Conservation (phyloP, 2,329 filamentous ascomycete species). For the Hypomyces perniciosus region DNA sequence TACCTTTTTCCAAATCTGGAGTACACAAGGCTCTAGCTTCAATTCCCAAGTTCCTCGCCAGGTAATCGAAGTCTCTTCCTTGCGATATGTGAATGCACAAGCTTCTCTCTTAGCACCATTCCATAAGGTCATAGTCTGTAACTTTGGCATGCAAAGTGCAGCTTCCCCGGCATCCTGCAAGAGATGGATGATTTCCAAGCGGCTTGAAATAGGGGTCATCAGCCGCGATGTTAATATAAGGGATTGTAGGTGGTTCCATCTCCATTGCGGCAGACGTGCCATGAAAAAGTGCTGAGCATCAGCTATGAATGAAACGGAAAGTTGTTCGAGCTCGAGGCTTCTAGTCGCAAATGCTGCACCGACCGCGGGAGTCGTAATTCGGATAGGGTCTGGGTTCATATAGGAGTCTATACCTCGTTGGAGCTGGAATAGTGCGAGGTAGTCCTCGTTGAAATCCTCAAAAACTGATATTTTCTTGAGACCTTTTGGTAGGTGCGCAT, state of each 20-base stretch:
- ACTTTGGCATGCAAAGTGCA: conserved; percentile 25
- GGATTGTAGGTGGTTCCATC: conserved; percentile 22
- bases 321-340: conserved; percentile 23
- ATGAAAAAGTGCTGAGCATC: conserved; percentile 24
- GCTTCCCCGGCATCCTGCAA: conserved; percentile 18
- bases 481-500: conserved; percentile 17
- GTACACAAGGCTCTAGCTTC: conserved; percentile 19
- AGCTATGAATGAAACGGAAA: conserved; percentile 23
- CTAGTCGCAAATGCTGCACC: neutral
- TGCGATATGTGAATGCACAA: conserved; percentile 28
- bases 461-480: conserved; percentile 22
- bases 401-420: neutral
- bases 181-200: conserved; percentile 18
- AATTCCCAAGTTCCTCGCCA: conserved; percentile 30
- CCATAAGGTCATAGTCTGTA: conserved; percentile 30
- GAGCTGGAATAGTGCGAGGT: conserved; percentile 10
- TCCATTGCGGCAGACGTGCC: neutral
- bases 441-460: conserved; percentile 22
- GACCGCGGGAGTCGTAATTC: conserved; percentile 8
- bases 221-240: conserved; percentile 29
- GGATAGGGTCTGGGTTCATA: neutral
- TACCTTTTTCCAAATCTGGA: conserved; percentile 16
- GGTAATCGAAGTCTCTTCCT: conserved; percentile 20
- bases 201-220: conserved; percentile 15
- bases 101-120: conserved; percentile 24